phyloP scores from a whole-genome alignment of 2,329 filamentous ascomycete species.

The Phaeosphaeriaceae sp. region DNA sequence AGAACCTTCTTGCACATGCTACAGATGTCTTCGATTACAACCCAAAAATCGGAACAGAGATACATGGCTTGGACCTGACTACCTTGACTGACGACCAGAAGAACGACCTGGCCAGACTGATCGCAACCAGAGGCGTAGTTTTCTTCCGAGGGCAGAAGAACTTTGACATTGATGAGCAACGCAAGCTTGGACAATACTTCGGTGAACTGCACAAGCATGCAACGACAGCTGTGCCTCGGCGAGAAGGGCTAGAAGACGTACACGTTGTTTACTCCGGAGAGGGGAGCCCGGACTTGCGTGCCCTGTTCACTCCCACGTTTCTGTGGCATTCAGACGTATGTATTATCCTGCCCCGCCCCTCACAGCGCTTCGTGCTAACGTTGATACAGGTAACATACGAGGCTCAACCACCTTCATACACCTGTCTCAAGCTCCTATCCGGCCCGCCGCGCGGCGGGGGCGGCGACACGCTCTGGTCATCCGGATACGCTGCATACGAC shows the following conservation, averaged over 20 bases:
- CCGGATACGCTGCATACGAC: conserved; percentile 66
- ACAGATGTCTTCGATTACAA: conserved; percentile 65
- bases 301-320: conserved; percentile 62
- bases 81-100: conserved; percentile 60
- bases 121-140: conserved; percentile 63
- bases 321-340: conserved; percentile 63
- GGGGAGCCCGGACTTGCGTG: conserved; percentile 60
- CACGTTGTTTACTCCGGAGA: conserved; percentile 64
- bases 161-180: conserved; percentile 61
- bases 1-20: conserved; percentile 59
- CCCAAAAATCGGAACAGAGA: conserved; percentile 63
- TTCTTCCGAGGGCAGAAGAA: conserved; percentile 65
- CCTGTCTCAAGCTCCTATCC: conserved; percentile 61
- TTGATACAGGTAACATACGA: conserved; percentile 61
- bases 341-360: conserved; percentile 9
- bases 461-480: conserved; percentile 65
- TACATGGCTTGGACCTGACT: conserved; percentile 59
- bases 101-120: conserved; percentile 61
- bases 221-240: conserved; percentile 60
- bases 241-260: conserved; percentile 61
- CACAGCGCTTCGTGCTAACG: not conserved
- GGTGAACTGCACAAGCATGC: conserved; percentile 63
- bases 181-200: conserved; percentile 60
- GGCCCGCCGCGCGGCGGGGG: conserved; percentile 63
- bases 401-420: conserved; percentile 64